Evolutionary conservation across 495 filamentous ascomycete species (phyloP), one percentile per base, ranked within the genome.

Genomic region (Aspergillus incahuasiensis): DNA sequence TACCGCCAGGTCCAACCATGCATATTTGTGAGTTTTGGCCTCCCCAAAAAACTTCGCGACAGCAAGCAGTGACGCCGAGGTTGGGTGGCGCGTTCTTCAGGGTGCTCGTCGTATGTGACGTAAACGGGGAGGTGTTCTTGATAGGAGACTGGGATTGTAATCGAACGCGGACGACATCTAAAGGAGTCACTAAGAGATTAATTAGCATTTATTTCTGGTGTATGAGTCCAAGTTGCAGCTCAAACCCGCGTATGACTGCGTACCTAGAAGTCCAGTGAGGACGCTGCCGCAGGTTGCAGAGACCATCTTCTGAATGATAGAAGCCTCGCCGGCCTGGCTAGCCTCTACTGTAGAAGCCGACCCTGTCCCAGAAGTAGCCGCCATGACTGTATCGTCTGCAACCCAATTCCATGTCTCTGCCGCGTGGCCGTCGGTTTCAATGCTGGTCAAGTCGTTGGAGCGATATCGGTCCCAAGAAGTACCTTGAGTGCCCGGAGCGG

Each of bases 21-120:
- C 95, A 97, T 65, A 86, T 85, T 54, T 89, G 84, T 15, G 87
- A 78, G 67, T 87, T 87, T 64, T 95, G 94, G 63, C 88, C 90
- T 56, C 92, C 82, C 82, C 94, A 98, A 73, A 98, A 97, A 34
- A 97, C 92, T 73, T 98, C 94, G 50, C 94, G 85, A 65, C 94
- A 98, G 71, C 94, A 98, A 28, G 91, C 83, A 6, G 95, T 96
- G 34, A 97, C 90, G 58, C 94, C 95, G 39, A 97, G 85, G 60
- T 90, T 89, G 4, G 78, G 83, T 54, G 75, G 88, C 48, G 85
- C 71, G 51, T 85, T 81, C 42, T 82, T 83, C 68, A 92, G 86
- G 45, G 81, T 72, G 39, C 74, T 73, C 8, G 74, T 71, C 11
- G 73, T 77, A 56, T 82, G 71, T 39, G 67, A 79, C 70, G 63